Base-by-base conservation (phyloP, 306 rosid genomes). In the Prosopis cineraria region DNA sequence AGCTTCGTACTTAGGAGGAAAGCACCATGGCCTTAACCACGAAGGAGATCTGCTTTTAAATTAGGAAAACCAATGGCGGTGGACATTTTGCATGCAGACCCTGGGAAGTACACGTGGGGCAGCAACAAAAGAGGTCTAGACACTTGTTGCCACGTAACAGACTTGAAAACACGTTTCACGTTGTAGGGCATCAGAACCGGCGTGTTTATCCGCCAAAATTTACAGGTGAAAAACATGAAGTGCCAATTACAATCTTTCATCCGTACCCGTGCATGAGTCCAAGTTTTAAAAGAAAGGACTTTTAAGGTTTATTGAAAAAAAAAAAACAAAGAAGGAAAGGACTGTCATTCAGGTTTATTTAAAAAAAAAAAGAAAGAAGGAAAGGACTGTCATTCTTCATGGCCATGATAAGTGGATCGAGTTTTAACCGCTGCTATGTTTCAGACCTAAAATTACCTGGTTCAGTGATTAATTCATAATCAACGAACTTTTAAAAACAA, bases 81-180 rank as follows among this genome's bases (percentile, higher is more conserved):
- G 88, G 55, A 74, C 62, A 50, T 59, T 65, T 56, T 80, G 86
- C 87, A 89, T 80, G 88, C 77, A 65, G 66, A 41, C 70, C 70
- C 0, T 7, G 45, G 71, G 19, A 69, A 47, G 53, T 25, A 77
- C 89, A 79, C 80, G 81, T 79, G 86, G 75, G 0, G 0, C 52
- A 5, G 45, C 58, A 0, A 63, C 39, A 6, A 30, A 55, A 10
- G 36, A 67, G 64, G 31, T 70, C 45, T 10, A 16, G 48, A 39
- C 67, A 34, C 70, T 30, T 55, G 10, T 19, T 53, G 87, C 90
- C 95, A 86, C 91, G 87, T 80, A 36, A 65, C 72, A 40, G n/a
- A 44, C 27, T 31, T 41, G 6, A 70, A 6, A 65, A 63, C 82
- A 81, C n/a, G n/a, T 71, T 87, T 78, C 80, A 7, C 27, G 52